Evolutionary conservation across 805 yeast genomes (phyloP).

Genomic region (Spathaspora arborariae): DNA sequence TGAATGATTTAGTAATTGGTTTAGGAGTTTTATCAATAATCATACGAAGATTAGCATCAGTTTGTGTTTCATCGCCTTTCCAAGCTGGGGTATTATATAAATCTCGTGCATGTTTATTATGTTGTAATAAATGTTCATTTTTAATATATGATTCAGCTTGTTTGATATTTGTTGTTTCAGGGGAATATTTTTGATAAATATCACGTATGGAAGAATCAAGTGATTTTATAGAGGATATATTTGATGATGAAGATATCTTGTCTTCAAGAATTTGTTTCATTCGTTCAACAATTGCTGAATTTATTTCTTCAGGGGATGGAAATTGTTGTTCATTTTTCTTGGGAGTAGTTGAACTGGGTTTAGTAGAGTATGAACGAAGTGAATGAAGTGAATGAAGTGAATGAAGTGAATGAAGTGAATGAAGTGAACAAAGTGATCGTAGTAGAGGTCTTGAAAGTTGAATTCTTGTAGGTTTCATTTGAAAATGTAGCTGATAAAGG

Average conservation of each 20-base stretch:
- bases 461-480: too few species aligned
- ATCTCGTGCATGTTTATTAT: slow-evolving; percentile 28
- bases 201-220: neutral
- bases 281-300: slow-evolving; percentile 27
- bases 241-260: slow-evolving; percentile 14
- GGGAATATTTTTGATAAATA: slow-evolving; percentile 1
- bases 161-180: slow-evolving; percentile 5
- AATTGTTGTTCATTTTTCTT: neutral
- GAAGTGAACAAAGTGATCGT: too few species aligned
- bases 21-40: slow-evolving; percentile 27
- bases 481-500: too few species aligned
- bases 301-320: slow-evolving; percentile 7
- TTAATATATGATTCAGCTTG: slow-evolving; percentile 18
- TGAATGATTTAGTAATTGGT: slow-evolving; percentile 10
- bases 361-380: neutral
- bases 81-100: slow-evolving; percentile 26
- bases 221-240: neutral
- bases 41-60: slow-evolving; percentile 29
- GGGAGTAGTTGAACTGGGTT: neutral
- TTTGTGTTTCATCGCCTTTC: slow-evolving; percentile 26
- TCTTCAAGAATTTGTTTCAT: slow-evolving; percentile 32
- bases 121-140: slow-evolving; percentile 25
- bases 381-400: too few species aligned
- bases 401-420: too few species aligned
- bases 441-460: too few species aligned